Evolutionary conservation across 169 alveolate species (phyloP).

Genomic region (Cryptosporidium parvum): DNA sequence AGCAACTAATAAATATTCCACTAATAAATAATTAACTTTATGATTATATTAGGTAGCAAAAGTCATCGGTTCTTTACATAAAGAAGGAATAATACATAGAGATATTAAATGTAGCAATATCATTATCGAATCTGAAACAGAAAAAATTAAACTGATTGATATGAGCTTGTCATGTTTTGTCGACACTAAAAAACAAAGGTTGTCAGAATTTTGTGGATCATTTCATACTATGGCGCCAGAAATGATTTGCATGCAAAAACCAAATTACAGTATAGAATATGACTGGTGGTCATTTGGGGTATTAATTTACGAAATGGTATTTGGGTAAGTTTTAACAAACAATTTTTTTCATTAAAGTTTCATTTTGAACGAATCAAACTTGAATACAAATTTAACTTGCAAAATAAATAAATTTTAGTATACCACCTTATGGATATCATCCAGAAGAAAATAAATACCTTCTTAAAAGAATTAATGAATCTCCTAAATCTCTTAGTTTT

Average conservation of each 20-base stretch:
- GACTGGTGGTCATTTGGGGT: constrained; percentile 76
- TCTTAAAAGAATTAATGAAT: constrained; percentile 34
- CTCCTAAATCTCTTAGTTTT: constrained; percentile 52
- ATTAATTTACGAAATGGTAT: constrained; percentile 42
- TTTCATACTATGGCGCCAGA: constrained; percentile 74
- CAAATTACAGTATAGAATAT: constrained; percentile 28
- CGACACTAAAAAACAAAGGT: background rate
- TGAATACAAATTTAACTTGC: background rate
- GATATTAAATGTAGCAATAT: constrained; percentile 64
- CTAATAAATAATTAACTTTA: background rate
- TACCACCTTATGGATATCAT: constrained; percentile 73
- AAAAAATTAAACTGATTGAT: constrained; percentile 17
- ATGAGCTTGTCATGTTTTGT: constrained; percentile 48
- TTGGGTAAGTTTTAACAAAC: constrained; percentile 19
- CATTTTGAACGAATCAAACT: background rate
- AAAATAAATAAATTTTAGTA: background rate
- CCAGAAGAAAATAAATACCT: constrained; percentile 54
- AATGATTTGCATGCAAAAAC: constrained; percentile 40
- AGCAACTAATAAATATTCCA: background rate
- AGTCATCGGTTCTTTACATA: constrained; percentile 29
- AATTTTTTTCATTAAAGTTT: background rate
- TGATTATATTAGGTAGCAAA: background rate
- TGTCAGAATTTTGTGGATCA: constrained; percentile 66
- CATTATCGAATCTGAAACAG: constrained; percentile 25
- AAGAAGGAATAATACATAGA: constrained; percentile 46